These are phyloP conservation scores for Solanum piurae DNA, from an alignment of 257 asterid genomes.

Conservation along the genomic window DNA sequence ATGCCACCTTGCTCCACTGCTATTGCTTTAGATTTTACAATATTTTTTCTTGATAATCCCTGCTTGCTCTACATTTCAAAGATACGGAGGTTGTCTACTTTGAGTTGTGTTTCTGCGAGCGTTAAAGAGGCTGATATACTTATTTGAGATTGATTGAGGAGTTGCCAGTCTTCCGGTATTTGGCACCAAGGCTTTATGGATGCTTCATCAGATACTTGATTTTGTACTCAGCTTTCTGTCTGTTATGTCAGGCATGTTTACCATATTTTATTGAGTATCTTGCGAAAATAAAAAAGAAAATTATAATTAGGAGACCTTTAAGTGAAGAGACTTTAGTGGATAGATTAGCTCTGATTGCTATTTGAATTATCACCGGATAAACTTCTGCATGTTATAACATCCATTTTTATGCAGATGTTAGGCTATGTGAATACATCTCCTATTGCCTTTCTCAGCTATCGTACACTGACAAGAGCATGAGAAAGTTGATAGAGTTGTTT, in stretches of 20 bases:
- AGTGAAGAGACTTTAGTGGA: neutral
- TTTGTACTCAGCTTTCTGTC: neutral
- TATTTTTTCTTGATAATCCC: neutral
- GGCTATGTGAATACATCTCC: slow-evolving; percentile 81
- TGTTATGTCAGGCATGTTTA: neutral
- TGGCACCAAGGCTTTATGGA: neutral
- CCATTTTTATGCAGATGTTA: slow-evolving; percentile 44
- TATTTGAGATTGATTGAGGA: neutral
- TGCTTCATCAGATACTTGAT: neutral
- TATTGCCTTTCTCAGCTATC: slow-evolving; percentile 95
- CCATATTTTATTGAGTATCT: neutral
- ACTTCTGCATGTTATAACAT: slow-evolving; percentile 2
- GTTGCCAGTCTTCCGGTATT: neutral
- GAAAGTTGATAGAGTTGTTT: slow-evolving; percentile 71
- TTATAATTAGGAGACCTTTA: neutral
- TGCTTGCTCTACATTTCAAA: neutral
- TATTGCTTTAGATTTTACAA: neutral
- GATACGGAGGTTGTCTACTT: neutral
- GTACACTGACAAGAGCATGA: slow-evolving; percentile 83
- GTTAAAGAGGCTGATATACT: neutral
- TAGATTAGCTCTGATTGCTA: neutral
- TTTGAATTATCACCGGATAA: neutral
- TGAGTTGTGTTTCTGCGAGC: neutral
- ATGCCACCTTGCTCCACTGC: neutral
- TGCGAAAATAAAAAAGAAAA: neutral